Evolutionary conservation across 192 early-diverging fungal genomes (phyloP), one percentile per base, ranked within the genome.

Genomic region (Phycomyces blakesleeanus): DNA sequence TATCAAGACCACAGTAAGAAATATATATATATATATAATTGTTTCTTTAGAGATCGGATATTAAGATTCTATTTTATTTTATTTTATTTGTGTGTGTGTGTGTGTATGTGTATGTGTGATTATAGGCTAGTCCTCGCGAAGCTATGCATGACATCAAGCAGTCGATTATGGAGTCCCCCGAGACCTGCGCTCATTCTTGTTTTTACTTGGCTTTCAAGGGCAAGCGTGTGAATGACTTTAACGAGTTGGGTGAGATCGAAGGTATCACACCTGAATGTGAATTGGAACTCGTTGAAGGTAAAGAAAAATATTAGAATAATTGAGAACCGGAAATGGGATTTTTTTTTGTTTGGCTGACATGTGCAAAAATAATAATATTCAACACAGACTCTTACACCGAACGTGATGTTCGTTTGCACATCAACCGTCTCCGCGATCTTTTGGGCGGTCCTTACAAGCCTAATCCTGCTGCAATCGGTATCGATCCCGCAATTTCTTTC

Each of bases 321-420:
- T n/a, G n/a, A n/a, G n/a, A n/a, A n/a, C n/a, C n/a, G n/a, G n/a
- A n/a, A n/a, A n/a, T n/a, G n/a, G n/a, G n/a, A n/a, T n/a, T n/a
- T n/a, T n/a, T n/a, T n/a, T n/a, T n/a, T n/a, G n/a, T n/a, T n/a
- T n/a, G n/a, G 42, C 26, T 5, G 18, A 60, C 27, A 22, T 18
- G 61, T 64, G 24, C 51, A 34, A 52, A 53, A 12, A 44, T 49
- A 6, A 12, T 65, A 18, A 38, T 39, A 27, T 40, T 5, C 16
- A 65, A 1, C 69, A 90, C 69, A 90, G 90, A 87, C 57, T 80
- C 68, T n/a, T 96, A 96, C 76, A 96, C 87, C 51, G 95, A 97
- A 67, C 88, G 92, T 55, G 97, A 97, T 65, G 88, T 92, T 8
- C 88, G 93, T 34, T 74, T 95, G 38, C 97, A 98, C 66, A 78